Evolutionary conservation across 495 filamentous ascomycete species (phyloP).

Genomic region (Paragyromitra xinjiangensis): DNA sequence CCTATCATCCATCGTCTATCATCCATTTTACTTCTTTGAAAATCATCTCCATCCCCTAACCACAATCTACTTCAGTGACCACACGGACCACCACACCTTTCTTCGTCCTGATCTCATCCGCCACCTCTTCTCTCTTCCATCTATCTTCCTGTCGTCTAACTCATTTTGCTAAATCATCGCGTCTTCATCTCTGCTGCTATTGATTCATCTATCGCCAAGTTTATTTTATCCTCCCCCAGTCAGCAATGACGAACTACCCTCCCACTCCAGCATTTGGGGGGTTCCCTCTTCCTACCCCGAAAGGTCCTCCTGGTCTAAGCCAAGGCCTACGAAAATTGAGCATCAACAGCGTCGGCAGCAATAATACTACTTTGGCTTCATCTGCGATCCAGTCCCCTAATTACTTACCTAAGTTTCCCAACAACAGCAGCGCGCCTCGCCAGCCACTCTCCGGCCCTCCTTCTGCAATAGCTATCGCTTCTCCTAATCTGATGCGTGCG

Average conservation of each 20-base stretch:
- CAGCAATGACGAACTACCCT: constrained; percentile 68
- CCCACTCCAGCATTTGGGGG: constrained; percentile 65
- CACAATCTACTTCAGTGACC: constrained; percentile 42
- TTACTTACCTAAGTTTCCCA: constrained; percentile 36
- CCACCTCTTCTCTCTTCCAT: constrained; percentile 8
- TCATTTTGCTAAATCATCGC: constrained; percentile 19
- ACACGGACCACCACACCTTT: constrained; percentile 44
- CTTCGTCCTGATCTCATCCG: constrained; percentile 18
- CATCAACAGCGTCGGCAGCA: constrained; percentile 48
- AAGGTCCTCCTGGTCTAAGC: constrained; percentile 41
- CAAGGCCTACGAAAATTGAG: constrained; percentile 49
- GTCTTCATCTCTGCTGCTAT: constrained; percentile 13
- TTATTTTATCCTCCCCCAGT: constrained; percentile 1
- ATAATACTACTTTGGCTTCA: constrained; percentile 44
- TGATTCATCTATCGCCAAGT: constrained; percentile 17
- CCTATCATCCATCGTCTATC: constrained; percentile 20
- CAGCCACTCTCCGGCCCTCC: constrained; percentile 26
- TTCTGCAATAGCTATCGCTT: constrained; percentile 19
- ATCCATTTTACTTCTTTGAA: constrained; percentile 30
- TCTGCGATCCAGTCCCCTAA: constrained; percentile 46
- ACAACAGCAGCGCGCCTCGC: constrained; percentile 40
- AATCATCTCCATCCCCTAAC: constrained; percentile 19
- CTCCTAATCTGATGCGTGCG: constrained; percentile 36
- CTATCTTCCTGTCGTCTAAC: constrained; percentile 14
- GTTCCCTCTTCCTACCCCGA: constrained; percentile 51